Conservation (phyloP, 2,329 filamentous ascomycete species). For the Exophiala sideris region DNA sequence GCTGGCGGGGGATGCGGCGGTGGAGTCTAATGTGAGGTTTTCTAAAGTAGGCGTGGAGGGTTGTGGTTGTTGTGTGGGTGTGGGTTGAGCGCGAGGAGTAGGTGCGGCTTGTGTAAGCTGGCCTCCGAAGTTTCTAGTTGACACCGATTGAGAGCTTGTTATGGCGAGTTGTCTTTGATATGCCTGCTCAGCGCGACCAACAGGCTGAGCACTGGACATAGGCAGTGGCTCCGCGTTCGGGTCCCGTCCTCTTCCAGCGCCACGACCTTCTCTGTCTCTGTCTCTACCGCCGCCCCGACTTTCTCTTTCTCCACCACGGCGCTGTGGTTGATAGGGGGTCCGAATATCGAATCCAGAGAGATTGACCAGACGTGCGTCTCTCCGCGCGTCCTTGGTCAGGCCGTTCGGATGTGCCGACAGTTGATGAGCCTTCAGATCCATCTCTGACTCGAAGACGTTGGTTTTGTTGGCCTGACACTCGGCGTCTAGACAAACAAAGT, state of each 20-base stretch:
- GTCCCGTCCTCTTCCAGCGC: slow-evolving; percentile 70
- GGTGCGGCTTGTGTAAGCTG: slow-evolving; percentile 59
- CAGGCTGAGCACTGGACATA: slow-evolving; percentile 70
- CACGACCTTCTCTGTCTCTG: slow-evolving; percentile 45
- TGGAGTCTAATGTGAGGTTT: slow-evolving; percentile 51
- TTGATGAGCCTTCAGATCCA: slow-evolving; percentile 93
- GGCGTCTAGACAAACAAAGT: slow-evolving; percentile 77
- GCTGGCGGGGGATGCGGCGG: slow-evolving; percentile 40
- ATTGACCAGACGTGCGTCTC: slow-evolving; percentile 81
- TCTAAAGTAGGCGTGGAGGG: slow-evolving; percentile 43
- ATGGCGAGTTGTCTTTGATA: slow-evolving; percentile 91
- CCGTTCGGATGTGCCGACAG: slow-evolving; percentile 75
- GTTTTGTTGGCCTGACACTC: slow-evolving; percentile 97
- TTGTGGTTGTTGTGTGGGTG: slow-evolving; percentile 30
- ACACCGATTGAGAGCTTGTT: slow-evolving; percentile 77
- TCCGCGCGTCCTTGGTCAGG: slow-evolving; percentile 75
- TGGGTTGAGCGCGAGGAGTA: slow-evolving; percentile 30
- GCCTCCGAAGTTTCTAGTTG: slow-evolving; percentile 78
- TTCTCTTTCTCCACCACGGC: slow-evolving; percentile 51
- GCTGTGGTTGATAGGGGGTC: slow-evolving; percentile 62
- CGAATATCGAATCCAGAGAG: slow-evolving; percentile 81
- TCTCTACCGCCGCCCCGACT: slow-evolving; percentile 49
- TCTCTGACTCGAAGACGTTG: slow-evolving; percentile 89
- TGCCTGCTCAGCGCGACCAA: slow-evolving; percentile 82
- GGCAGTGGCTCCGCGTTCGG: slow-evolving; percentile 80